phyloP scores from a whole-genome alignment of 768 basidiomycete genomes.

The Suillus occidentalis region DNA sequence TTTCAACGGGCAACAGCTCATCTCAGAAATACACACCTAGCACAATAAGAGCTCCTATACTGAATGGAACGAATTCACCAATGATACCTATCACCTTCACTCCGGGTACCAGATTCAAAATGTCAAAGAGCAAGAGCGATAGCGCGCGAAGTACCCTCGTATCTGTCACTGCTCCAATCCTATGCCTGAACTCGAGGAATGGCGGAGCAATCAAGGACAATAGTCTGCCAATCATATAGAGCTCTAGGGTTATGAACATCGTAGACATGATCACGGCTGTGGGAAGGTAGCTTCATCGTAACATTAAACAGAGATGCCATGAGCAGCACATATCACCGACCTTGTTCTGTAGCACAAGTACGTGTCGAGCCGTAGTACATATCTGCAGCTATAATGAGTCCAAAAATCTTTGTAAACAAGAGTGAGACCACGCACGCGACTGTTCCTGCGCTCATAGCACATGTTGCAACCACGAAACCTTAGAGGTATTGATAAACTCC shows the following conservation, averaged over 20 bases:
- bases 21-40: constrained; percentile 33
- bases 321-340: not conserved
- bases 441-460: constrained; percentile 38
- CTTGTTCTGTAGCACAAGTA: constrained; percentile 31
- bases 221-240: constrained; percentile 38
- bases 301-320: not conserved
- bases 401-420: not conserved
- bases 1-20: not conserved
- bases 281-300: constrained; percentile 37
- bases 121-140: constrained; percentile 45
- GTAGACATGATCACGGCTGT: constrained; percentile 37
- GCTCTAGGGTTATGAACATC: constrained; percentile 37
- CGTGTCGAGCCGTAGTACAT: constrained; percentile 20
- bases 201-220: constrained; percentile 26
- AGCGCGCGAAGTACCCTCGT: constrained; percentile 32
- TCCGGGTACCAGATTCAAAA: constrained; percentile 40
- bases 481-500: not conserved
- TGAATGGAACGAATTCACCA: constrained; percentile 43
- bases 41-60: constrained; percentile 41
- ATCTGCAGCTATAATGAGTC: constrained; percentile 14
- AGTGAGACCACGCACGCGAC: constrained; percentile 28
- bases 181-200: constrained; percentile 19
- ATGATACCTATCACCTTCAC: constrained; percentile 35
- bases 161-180: constrained; percentile 26
- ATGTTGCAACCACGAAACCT: constrained; percentile 43